Base-by-base conservation (phyloP, 2,329 filamentous ascomycete species). In the Apiospora saccharicola region DNA sequence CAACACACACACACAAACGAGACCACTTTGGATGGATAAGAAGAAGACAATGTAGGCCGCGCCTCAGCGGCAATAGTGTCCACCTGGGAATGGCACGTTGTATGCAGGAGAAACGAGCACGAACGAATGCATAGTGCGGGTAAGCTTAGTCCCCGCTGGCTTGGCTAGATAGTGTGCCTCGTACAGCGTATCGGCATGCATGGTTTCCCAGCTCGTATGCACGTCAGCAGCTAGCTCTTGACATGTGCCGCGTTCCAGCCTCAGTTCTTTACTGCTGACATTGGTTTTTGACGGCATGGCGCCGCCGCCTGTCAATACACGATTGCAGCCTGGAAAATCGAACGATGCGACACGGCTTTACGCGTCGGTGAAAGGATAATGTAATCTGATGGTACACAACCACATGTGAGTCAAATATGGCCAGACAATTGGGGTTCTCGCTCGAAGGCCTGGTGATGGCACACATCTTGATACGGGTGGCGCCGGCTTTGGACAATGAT, bases 291-390 rank as follows among this genome's bases (percentile, higher is more conserved):
- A 2, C 26, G 51, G 51, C 16, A 57, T 19, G 51, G 51, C 51
- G 51, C 26, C 51, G 26, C 47, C 47, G 47, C 49, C n/a, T 5
- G 16, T 2, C 24, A 14, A 30, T 30, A 14, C 49, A 30, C 3
- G 3, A 8, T 51, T 61, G 16, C 53, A 41, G 22, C 41, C 30
- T 22, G 19, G 30, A 13, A 6, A 8, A 64, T 64, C 19, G 34
- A 64, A 41, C 57, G 34, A 41, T 41, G 19, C 57, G 19, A 64
- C 13, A 41, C 57, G 30, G 57, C 57, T 64, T 41, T 64, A n/a
- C 22, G 30, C 57, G 57, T 41, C 57, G 57, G 19, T 64, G 19
- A 41, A 37, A 8, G 51, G 53, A 22, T 34, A 30, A 22, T 26
- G 30, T 61, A 19, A 61, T 34, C 53, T 8, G 19, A 61, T 34